These are phyloP conservation scores for Nannochloropsis gaditana DNA, from an alignment of 108 stramenopile species.

Conservation along the genomic window DNA sequence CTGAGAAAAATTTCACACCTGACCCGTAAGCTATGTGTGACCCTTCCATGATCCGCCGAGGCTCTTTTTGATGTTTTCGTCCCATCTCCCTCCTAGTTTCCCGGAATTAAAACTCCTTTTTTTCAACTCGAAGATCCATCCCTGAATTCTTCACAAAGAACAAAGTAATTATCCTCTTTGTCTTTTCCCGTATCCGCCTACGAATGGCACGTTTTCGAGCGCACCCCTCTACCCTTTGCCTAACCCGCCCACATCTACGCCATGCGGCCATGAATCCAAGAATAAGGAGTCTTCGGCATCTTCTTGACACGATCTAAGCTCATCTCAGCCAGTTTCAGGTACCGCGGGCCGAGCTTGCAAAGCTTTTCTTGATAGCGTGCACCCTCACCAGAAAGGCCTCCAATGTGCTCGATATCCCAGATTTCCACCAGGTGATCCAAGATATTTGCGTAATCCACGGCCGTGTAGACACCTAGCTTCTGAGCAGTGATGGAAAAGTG, in stretches of 20 bases:
- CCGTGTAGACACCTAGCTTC: conserved; percentile 76
- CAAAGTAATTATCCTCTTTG: too few species aligned
- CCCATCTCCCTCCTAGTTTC: neutral
- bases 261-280: neutral
- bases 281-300: neutral
- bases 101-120: neutral
- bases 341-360: conserved; percentile 68
- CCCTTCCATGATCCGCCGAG: neutral
- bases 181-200: too few species aligned
- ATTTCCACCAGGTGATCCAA: conserved; percentile 67
- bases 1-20: too few species aligned
- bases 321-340: conserved; percentile 72
- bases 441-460: conserved; percentile 86
- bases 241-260: neutral
- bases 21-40: neutral
- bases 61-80: neutral
- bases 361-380: conserved; percentile 79
- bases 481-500: conserved; percentile 75
- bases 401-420: conserved; percentile 74
- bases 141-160: too few species aligned
- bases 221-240: too few species aligned
- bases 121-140: too few species aligned
- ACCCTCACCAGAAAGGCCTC: conserved; percentile 63
- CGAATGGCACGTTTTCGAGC: too few species aligned
- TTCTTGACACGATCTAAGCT: conserved; percentile 78